Base-by-base conservation (phyloP, 306 rosid genomes). In the Inga leiocalycina region DNA sequence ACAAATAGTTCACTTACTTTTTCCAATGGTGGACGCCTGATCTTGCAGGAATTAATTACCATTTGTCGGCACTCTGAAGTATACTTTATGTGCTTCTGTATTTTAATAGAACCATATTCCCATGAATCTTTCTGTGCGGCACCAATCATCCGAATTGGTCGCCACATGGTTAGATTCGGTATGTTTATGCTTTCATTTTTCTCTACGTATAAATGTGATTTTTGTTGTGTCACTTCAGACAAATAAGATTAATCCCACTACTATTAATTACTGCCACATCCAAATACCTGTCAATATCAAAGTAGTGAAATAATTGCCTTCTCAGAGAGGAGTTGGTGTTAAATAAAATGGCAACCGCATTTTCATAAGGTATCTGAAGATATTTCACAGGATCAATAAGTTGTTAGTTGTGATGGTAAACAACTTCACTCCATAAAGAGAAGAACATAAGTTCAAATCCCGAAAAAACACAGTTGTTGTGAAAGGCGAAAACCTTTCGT, bases 51-150 rank as follows among this genome's bases (percentile, higher is more conserved):
- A 65, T 13, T 59, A 59, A 39, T 10, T 16, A 19, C 71, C 71
- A 14, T 15, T 65, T 14, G 70, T 30, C 41, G 68, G 39, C 32
- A 59, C 30, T 59, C 15, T 13, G 66, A 35, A 4, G 68, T 27
- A 62, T 62, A 24, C 65, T 59, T 59, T 59, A 59, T 59, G 10
- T 22, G 41, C 30, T 67, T 35, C 17, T 13, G 11, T 65, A 65
- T 14, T 35, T 32, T 16, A 39, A 66, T 27, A 70, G 88, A 86
- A 82, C 83, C 86, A 57, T 86, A 82, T 86, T 86, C 86, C 78
- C 30, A 22, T 72, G 83, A 76, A 48, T 62, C 16, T 61, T 17
- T 51, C 32, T 41, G 17, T 71, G 71, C 17, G 54, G 71, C 68
- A 43, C 49, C 70, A 34, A 78, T 81, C 66, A 46, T 70, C 17